Evolutionary conservation across 768 basidiomycete genomes (phyloP), one percentile per base, ranked within the genome.

Genomic region (Boletus speciosus): DNA sequence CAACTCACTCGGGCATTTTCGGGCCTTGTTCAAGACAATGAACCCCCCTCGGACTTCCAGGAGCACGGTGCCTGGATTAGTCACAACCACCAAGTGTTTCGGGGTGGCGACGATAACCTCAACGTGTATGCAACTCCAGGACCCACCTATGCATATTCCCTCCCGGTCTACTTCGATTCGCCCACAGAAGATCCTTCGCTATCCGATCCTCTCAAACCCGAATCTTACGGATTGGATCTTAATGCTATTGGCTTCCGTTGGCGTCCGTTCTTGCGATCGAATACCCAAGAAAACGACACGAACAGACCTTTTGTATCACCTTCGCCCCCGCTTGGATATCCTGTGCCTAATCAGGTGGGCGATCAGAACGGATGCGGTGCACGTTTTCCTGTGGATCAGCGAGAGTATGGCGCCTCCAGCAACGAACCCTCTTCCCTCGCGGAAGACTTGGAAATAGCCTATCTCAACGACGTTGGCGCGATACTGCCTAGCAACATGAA

Each of bases 241-340:
- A 65, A 70, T 6, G 61, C 62, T 5, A 67, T 85, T 9, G 80
- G 80, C 60, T 86, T 86, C 58, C 74, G 63, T 48, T 86, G 85
- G 84, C 66, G 70, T 43, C 77, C 78, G 9, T 86, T 85, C 58
- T 64, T 73, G 54, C 59, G 60, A 49, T 72, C 62, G 40, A 50
- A 61, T 56, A 11, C 42, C 49, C 54, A 49, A 48, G 59, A 57
- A 44, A 43, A 41, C 6, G 29, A 47, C 15, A 51, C 16, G 27
- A 47, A 41, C 35, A 37, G 32, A 44, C 40, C 1, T 12, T 19
- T 38, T 21, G 36, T 31, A 11, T 38, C 46, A 15, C 41, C 50
- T 43, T 55, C 38, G 23, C 25, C 51, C 31, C 49, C 40, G 2
- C 41, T 57, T 27, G 53, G 37, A 49, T 31, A 39, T 39, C 10